Base-by-base conservation (phyloP, 352 stramenopile genomes). In the Lagenidium sp. region DNA sequence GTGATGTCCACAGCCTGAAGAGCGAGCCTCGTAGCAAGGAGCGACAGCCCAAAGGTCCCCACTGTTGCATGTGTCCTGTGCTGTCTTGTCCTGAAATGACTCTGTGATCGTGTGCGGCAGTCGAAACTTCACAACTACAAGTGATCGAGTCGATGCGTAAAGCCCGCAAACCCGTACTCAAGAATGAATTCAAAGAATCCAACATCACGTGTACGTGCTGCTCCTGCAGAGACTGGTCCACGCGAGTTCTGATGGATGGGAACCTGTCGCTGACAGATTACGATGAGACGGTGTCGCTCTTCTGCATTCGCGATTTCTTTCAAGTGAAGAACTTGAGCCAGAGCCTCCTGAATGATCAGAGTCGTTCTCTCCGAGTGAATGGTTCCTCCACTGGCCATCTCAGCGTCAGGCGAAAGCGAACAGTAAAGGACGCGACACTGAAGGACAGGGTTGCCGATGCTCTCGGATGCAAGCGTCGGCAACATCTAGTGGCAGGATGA, bases 171-270 rank as follows among this genome's bases (percentile, higher is more conserved):
- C 36, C 60, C 0, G 77, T 89, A 46, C 53, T 89, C 16, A 89
- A 85, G 56, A 78, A 84, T 46, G 77, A 89, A 39, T 89, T 86
- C 60, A 79, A 80, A 44, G 77, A 89, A 44, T 53, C 51, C 25
- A 86, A 85, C 56, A 68, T 89, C 29, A 42, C 67, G 30, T 89
- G 77, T 89, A 70, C 22, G 76, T 60, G 4, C 6, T 11, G 3
- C 30, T 8, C 4, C 19, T 11, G 3, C 1, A 30, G 2, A 16
- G 23, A 7, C 18, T 34, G 13, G 26, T 8, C 10, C 8, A 8
- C 10, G 16, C 42, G 20, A 10, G n/a, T n/a, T n/a, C 25, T 32
- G 3, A 53, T 18, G 29, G 34, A 23, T 30, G 18, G 2, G 12
- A 26, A 36, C 29, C 16, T 15, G 28, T 25, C 34, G 22, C 4